A percentile compares a stretch with the other conserved stretches of the same genome.
Conservation (phyloP, 2,329 filamentous ascomycete species). For the Fusarium floridanum region DNA sequence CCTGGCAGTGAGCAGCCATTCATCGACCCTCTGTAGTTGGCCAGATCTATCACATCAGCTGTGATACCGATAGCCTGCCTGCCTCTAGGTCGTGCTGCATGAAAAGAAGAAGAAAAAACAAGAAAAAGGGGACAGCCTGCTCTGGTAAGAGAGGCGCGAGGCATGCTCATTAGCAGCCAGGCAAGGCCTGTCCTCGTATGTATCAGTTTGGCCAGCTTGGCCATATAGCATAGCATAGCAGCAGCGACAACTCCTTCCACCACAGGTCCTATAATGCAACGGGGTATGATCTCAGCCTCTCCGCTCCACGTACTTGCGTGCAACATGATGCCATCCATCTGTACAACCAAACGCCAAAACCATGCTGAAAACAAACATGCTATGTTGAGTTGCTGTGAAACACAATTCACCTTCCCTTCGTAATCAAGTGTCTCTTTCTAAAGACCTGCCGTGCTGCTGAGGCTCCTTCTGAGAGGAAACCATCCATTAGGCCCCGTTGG, state of each 20-base stretch:
- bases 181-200: constrained; percentile 18
- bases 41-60: constrained; percentile 7
- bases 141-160: constrained; percentile 26
- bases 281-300: constrained; percentile 46
- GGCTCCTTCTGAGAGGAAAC: not conserved
- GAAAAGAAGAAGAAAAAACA: constrained; percentile 8
- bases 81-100: constrained; percentile 13
- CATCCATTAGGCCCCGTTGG: constrained; percentile 51
- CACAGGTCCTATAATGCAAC: constrained; percentile 47
- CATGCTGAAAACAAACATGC: constrained; percentile 44
- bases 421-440: constrained; percentile 22
- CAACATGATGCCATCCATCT: constrained; percentile 43
- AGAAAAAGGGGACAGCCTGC: not conserved
- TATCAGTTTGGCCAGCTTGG: constrained; percentile 27
- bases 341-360: constrained; percentile 47
- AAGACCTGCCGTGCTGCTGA: constrained; percentile 5
- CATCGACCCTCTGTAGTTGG: constrained; percentile 5
- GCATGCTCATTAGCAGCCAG: constrained; percentile 33
- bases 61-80: constrained; percentile 1
- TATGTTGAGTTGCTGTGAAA: constrained; percentile 37
- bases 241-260: constrained; percentile 33
- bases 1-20: constrained; percentile 6
- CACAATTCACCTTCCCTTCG: constrained; percentile 36
- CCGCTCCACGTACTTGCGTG: constrained; percentile 20
- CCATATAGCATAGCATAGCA: constrained; percentile 31